Base-by-base conservation (phyloP, 2,329 filamentous ascomycete genomes). In the Xylaria sp. region DNA sequence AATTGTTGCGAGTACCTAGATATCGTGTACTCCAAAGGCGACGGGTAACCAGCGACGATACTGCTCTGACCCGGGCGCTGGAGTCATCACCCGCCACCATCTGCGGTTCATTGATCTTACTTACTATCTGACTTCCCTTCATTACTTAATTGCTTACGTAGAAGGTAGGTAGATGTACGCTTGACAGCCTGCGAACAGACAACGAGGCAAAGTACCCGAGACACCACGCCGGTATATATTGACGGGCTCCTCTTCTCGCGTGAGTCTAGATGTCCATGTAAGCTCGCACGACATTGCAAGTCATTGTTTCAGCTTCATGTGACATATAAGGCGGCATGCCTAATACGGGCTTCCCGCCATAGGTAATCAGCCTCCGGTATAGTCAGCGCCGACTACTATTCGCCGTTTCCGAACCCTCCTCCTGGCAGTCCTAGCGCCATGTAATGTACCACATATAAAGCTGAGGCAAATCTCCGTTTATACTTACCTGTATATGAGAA, bases 261-360 rank as follows among this genome's bases (percentile, higher is more conserved):
- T 6, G 33, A 54, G 35, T 42, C 60, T 42, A 47, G 57, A 46
- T 21, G 33, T 55, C 25, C 17, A 9, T 33, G 43, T 42, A 37
- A 17, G 28, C 40, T 21, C 19, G 19, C 35, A 23, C 35, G 19
- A 28, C 31, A 38, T 38, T 47, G 12, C 14, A 25, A 28, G n/a
- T 50, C 15, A 33, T 17, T 23, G 40, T 53, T 59, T 53, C 57
- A 59, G 28, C 31, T 56, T 50, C 19, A 37, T 45, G 45, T 60
- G 37, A 35, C 25, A 60, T 43, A 7, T 17, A 25, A 17, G 50
- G 51, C 25, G 11, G n/a, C 31, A 25, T 43, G 46, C 17, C 37
- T 8, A 38, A 19, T n/a, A 7, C 38, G 15, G 54, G 12, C 15
- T 35, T 5, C 15, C 42, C 33, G 35, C 17, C 19, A 25, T 11